Evolutionary conservation across 371 early-diverging fungal species (phyloP).

Genomic region (Mortierella sp.): DNA sequence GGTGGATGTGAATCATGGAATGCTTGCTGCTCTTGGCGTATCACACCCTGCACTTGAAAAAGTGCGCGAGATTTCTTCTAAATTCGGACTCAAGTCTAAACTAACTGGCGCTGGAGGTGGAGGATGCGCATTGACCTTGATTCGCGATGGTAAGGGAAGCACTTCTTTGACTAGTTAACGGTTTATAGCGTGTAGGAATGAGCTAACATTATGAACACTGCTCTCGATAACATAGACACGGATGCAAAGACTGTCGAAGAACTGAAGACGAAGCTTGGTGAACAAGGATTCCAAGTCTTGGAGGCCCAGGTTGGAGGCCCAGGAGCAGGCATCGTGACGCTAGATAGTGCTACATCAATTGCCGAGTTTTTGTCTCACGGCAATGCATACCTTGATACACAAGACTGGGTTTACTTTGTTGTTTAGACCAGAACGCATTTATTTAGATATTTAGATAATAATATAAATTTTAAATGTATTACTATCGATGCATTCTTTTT

Average conservation of each 20-base stretch:
- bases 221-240: constrained; percentile 27
- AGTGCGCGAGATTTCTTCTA: constrained; percentile 75
- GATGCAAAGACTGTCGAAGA: constrained; percentile 52
- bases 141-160: constrained; percentile 72
- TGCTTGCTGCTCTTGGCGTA: constrained; percentile 83
- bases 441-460: background rate
- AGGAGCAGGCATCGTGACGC: constrained; percentile 67
- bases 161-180: too few relatives aligned
- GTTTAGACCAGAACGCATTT: constrained; percentile 10
- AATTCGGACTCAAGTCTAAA: constrained; percentile 80
- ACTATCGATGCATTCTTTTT: background rate
- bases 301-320: constrained; percentile 82
- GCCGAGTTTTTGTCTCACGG: constrained; percentile 37
- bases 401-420: constrained; percentile 41
- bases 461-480: background rate
- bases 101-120: constrained; percentile 99
- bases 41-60: constrained; percentile 87
- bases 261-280: constrained; percentile 61
- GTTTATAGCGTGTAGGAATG: background rate
- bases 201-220: background rate
- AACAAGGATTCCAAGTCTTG: constrained; percentile 78
- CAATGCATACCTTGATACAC: constrained; percentile 25
- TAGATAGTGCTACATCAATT: constrained; percentile 28
- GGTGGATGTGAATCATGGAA: constrained; percentile 86
- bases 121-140: constrained; percentile 90